Base-by-base conservation (phyloP, 306 rosid species). In the Biancaea sappan region DNA sequence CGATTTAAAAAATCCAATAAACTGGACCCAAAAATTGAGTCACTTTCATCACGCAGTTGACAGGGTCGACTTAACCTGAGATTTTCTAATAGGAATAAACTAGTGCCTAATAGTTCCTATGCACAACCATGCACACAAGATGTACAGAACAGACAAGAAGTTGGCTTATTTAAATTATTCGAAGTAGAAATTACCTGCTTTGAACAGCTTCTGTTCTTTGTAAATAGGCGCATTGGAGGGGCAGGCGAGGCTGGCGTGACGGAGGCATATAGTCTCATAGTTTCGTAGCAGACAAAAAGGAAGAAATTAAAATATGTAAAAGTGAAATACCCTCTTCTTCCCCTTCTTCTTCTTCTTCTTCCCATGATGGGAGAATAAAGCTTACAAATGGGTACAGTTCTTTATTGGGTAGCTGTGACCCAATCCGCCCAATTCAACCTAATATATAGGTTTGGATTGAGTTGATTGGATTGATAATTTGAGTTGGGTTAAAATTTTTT, bases 171-270 rank as follows among this genome's bases (percentile, higher is more conserved):
- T 3, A 26, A 38, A 58, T 25, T 19, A 75, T 65, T 70, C 13
- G 44, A 19, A 54, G 71, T 2, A 54, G 72, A 2, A 66, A 41
- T 66, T 57, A 37, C 68, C 57, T 53, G 72, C 72, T 75, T 58
- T 68, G 51, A 54, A 70, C 75, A 81, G 41, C 60, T 51, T 65
- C 32, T 13, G 61, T 66, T 28, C 21, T 66, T 79, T 76, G 70
- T 54, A 67, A 32, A 35, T 35, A 56, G 52, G 54, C 26, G 52
- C 12, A 16, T 35, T 72, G 65, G 79, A 60, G 74, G 35, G 58
- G 72, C 54, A 77, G 69, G 68, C 77, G 10, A 69, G 11, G 73
- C 34, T 28, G 61, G 22, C 31, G 51, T 15, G 13, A 43, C 21
- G 16, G 71, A 38, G 25, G 60, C 16, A 62, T 60, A 1, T 22